These are phyloP conservation scores for Glutinoglossum americanum DNA, from an alignment of 495 filamentous ascomycete species.

Conservation along the genomic window DNA sequence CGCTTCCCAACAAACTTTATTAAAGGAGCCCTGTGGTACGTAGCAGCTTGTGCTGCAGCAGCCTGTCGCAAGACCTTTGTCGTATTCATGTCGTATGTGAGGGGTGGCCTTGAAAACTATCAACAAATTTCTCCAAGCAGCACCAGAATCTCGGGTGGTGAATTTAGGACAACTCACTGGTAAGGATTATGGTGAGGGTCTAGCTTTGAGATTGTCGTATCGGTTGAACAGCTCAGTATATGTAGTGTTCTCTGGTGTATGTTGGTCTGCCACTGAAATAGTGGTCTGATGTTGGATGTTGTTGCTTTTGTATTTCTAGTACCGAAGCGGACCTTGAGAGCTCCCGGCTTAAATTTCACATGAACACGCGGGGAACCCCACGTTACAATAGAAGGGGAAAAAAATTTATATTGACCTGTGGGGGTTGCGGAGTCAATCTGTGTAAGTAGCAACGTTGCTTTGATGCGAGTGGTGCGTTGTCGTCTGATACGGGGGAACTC, in stretches of 20 bases:
- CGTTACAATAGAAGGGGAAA: not conserved
- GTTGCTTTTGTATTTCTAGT: not conserved
- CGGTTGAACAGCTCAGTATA: not conserved
- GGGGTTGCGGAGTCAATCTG: not conserved
- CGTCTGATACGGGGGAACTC: not conserved
- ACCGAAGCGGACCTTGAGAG: not conserved
- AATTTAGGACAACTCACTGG: not conserved
- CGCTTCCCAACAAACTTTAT: slow-evolving; percentile 90
- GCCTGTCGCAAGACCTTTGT: slow-evolving; percentile 42
- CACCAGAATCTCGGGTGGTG: not conserved
- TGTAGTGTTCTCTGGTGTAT: not conserved
- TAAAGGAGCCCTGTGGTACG: slow-evolving; percentile 47
- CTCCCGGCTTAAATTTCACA: not conserved
- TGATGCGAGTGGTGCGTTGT: not conserved
- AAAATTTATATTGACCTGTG: not conserved
- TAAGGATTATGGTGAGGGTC: not conserved
- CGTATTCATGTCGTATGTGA: slow-evolving; percentile 32
- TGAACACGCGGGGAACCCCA: not conserved
- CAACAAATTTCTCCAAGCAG: not conserved
- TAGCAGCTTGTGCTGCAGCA: slow-evolving; percentile 16
- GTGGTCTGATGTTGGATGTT: not conserved
- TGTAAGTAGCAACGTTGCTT: not conserved
- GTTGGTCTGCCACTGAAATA: not conserved
- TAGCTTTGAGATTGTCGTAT: not conserved
- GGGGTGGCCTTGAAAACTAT: not conserved